phyloP scores from a whole-genome alignment of 2,329 filamentous ascomycete species.

The Fusarium nygamai region DNA sequence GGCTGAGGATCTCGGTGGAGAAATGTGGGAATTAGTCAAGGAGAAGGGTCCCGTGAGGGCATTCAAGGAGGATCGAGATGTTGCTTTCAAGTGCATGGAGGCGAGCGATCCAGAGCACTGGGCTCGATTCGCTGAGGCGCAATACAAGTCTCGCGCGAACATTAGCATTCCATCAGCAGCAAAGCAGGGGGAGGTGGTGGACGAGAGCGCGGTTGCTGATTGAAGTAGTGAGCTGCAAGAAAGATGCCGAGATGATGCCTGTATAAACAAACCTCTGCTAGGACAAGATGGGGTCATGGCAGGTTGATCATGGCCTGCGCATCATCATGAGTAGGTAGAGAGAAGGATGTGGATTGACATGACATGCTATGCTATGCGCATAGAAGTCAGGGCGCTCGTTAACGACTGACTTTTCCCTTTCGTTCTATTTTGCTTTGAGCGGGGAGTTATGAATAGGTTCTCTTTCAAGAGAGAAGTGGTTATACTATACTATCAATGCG shows the following conservation, averaged over 20 bases:
- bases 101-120: conserved; percentile 74
- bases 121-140: conserved; percentile 69
- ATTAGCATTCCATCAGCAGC: conserved; percentile 49
- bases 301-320: conserved; percentile 15
- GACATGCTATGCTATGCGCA: conserved; percentile 27
- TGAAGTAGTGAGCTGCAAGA: conserved; percentile 29
- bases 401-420: conserved; percentile 14
- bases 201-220: conserved; percentile 57
- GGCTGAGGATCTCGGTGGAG: conserved; percentile 70
- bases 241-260: not conserved
- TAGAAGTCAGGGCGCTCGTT: conserved; percentile 43
- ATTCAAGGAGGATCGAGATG: conserved; percentile 67
- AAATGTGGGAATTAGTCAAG: conserved; percentile 64
- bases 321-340: conserved; percentile 12
- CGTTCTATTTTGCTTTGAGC: conserved; percentile 30
- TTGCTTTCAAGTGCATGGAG: conserved; percentile 60
- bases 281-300: not conserved
- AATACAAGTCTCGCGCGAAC: conserved; percentile 68
- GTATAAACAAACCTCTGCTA: not conserved
- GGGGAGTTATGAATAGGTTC: conserved; percentile 24
- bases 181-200: conserved; percentile 40
- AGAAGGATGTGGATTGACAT: conserved; percentile 6
- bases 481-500: not conserved
- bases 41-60: conserved; percentile 69
- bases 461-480: conserved; percentile 9